phyloP scores from a whole-genome alignment of 768 basidiomycete genomes.

The Dioszegia aurantiaca region DNA sequence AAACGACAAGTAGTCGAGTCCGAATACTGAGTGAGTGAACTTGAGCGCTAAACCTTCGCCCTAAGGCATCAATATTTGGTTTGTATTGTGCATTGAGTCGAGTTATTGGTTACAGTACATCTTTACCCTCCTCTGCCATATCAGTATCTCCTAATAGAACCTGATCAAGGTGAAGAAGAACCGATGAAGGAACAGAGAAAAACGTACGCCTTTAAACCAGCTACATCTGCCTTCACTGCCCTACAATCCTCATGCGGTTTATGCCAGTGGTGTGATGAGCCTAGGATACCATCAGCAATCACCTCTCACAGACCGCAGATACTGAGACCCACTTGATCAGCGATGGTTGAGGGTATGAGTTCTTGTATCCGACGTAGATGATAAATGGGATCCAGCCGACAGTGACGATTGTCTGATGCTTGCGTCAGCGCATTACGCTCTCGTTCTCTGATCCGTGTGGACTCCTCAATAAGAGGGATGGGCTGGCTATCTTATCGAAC shows the following conservation, averaged over 20 bases:
- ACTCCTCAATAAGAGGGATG: no score
- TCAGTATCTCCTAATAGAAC: neutral
- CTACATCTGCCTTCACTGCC: no score
- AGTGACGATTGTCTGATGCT: constrained; percentile 83
- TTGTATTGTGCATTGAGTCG: constrained; percentile 25
- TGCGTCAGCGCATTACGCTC: neutral
- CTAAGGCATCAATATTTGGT: no score
- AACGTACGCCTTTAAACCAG: no score
- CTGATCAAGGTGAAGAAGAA: neutral
- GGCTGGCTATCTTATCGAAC: no score
- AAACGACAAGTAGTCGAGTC: no score
- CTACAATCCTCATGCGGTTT: constrained; percentile 40
- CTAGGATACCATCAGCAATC: constrained; percentile 54
- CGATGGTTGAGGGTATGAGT: constrained; percentile 89
- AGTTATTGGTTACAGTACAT: constrained; percentile 10
- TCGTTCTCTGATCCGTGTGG: no score
- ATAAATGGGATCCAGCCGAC: constrained; percentile 96
- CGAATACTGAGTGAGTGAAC: no score
- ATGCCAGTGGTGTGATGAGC: constrained; percentile 91
- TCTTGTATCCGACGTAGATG: constrained; percentile 89
- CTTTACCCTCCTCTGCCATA: neutral
- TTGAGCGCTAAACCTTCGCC: no score
- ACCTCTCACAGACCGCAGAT: neutral
- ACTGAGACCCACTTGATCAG: constrained; percentile 78
- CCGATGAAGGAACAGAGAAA: no score